A percentile compares a stretch with the other conserved stretches of the same genome.
phyloP scores from a whole-genome alignment of 768 basidiomycete species.

The Hypsizygus marmoreus region DNA sequence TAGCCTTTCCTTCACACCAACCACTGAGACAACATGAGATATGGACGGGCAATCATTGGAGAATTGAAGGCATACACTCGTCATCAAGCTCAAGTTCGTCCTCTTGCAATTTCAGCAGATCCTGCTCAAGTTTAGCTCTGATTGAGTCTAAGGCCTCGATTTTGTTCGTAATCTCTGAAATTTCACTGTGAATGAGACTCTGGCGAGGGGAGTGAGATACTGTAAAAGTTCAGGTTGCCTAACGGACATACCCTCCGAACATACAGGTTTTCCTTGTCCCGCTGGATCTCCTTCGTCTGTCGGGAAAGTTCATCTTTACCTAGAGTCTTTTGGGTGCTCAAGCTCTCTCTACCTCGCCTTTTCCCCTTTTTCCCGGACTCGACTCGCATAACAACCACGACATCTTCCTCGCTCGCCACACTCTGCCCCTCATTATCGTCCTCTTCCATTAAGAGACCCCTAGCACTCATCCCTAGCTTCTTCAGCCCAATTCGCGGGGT shows the following conservation, averaged over 20 bases:
- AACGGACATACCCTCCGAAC: slow-evolving; percentile 72
- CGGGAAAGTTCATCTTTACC: slow-evolving; percentile 83
- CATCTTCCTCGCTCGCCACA: slow-evolving; percentile 73
- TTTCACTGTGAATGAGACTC: slow-evolving; percentile 86
- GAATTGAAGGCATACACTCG: slow-evolving; percentile 62
- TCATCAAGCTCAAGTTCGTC: slow-evolving; percentile 97
- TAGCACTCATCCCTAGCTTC: slow-evolving; percentile 74
- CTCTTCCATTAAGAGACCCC: slow-evolving; percentile 68
- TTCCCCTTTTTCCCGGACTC: slow-evolving; percentile 43
- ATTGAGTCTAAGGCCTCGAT: slow-evolving; percentile 85
- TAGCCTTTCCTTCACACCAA: slow-evolving; percentile 86
- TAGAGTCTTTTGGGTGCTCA: slow-evolving; percentile 68
- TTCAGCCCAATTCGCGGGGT: slow-evolving; percentile 76
- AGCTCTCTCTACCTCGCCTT: slow-evolving; percentile 62
- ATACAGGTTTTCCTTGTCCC: slow-evolving; percentile 91
- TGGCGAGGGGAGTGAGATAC: slow-evolving; percentile 30
- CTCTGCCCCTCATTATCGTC: slow-evolving; percentile 60
- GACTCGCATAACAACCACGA: slow-evolving; percentile 59
- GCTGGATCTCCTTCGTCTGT: slow-evolving; percentile 83
- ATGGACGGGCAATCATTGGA: slow-evolving; percentile 1
- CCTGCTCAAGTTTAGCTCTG: slow-evolving; percentile 75
- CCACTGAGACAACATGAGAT: slow-evolving; percentile 52
- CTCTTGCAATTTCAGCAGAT: slow-evolving; percentile 86
- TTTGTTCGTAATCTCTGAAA: slow-evolving; percentile 86
- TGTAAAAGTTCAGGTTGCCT: background rate